These are phyloP conservation scores for Aspergillus carlsbadensis DNA, from an alignment of 495 filamentous ascomycete genomes.

Conservation along the genomic window DNA sequence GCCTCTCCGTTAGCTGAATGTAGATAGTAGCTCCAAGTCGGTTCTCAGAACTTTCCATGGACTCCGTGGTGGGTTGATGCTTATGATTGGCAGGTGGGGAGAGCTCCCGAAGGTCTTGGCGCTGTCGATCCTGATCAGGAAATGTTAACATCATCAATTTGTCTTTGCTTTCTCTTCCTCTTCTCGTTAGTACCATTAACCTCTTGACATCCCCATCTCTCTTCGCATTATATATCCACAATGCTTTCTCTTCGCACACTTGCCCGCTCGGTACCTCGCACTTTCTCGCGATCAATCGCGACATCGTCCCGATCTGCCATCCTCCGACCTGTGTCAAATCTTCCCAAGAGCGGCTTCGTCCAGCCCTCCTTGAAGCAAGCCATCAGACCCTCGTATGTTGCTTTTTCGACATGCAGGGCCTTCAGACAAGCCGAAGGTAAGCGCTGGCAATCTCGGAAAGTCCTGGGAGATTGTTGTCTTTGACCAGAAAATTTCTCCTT, in stretches of 20 bases:
- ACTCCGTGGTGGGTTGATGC: not conserved
- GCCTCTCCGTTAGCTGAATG: not conserved
- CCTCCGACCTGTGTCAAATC: constrained; percentile 46
- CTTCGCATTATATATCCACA: constrained; percentile 31
- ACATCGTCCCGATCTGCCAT: constrained; percentile 45
- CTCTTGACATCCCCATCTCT: constrained; percentile 13
- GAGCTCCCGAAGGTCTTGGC: constrained; percentile 30
- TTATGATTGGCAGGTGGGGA: not conserved
- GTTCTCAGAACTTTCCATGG: not conserved
- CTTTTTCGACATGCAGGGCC: constrained; percentile 70
- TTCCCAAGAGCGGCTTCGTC: constrained; percentile 44
- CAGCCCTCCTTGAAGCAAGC: constrained; percentile 52
- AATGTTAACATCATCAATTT: constrained; percentile 38
- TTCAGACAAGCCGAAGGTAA: constrained; percentile 59
- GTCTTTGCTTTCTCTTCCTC: constrained; percentile 15
- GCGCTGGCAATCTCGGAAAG: constrained; percentile 2
- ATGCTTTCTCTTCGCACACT: constrained; percentile 78
- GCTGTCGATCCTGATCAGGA: constrained; percentile 13
- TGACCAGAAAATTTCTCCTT: not conserved
- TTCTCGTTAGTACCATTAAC: constrained; percentile 19
- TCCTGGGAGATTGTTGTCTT: not conserved
- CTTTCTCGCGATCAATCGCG: constrained; percentile 58
- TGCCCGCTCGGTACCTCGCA: constrained; percentile 69
- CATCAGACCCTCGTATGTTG: constrained; percentile 56
- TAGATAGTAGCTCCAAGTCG: not conserved